Percentiles rank a stretch among this genome's conserved stretches.
phyloP scores from a whole-genome alignment of 164 flowering plant species.

The Umbilicus rupestris region DNA sequence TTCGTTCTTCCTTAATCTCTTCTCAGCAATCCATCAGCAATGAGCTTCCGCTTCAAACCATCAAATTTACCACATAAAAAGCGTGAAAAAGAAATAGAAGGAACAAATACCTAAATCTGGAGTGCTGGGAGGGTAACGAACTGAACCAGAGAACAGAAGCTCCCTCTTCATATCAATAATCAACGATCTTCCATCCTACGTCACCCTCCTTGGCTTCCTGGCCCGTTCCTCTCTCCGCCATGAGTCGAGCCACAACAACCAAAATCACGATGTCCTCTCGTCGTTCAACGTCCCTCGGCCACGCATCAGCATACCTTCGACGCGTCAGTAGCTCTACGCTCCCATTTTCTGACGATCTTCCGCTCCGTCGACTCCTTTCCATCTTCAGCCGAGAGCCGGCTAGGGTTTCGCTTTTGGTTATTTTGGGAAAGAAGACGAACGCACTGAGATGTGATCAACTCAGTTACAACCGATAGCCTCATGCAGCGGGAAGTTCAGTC shows the following conservation, averaged over 20 bases:
- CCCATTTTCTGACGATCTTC: neutral
- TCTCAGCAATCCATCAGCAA: constrained; percentile 15
- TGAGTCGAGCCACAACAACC: neutral
- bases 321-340: neutral
- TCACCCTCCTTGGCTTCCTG: constrained; percentile 11
- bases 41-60: neutral
- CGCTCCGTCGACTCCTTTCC: neutral
- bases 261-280: neutral
- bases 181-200: constrained; percentile 44
- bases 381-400: neutral
- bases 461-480: neutral
- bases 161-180: constrained; percentile 45
- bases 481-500: constrained; percentile 8
- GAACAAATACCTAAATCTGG: constrained; percentile 30
- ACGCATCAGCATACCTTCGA: no score
- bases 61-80: neutral
- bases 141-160: constrained; percentile 55
- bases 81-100: neutral
- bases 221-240: constrained; percentile 4
- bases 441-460: neutral
- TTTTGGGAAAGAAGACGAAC: neutral
- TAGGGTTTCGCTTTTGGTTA: neutral
- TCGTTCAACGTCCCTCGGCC: neutral
- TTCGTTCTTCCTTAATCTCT: constrained; percentile 52
- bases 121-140: constrained; percentile 58